phyloP scores from a whole-genome alignment of 331 rosid genomes.

The Dryas integrifolia region DNA sequence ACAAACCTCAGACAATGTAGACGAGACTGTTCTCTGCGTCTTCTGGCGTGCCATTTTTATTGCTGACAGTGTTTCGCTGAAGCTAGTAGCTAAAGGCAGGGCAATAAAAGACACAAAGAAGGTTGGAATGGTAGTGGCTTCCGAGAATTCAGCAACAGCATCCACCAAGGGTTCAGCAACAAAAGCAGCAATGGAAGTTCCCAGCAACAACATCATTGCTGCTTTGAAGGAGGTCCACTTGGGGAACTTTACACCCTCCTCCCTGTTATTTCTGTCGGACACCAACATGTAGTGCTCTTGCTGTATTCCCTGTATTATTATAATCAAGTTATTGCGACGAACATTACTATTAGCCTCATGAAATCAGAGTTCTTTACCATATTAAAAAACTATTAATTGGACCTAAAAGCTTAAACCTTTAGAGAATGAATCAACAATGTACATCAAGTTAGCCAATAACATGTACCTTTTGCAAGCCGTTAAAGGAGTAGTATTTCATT shows the following conservation, averaged over 20 bases:
- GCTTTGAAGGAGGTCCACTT: conserved; percentile 52
- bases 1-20: conserved; percentile 86
- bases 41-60: conserved; percentile 76
- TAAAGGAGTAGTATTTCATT: conserved; percentile 26
- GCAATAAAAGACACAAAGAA: conserved; percentile 81
- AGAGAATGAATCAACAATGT: no score
- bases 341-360: no score
- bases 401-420: no score
- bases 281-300: conserved; percentile 64
- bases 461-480: neutral
- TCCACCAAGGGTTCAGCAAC: conserved; percentile 86
- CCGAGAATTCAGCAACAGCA: conserved; percentile 75
- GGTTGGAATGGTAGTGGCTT: conserved; percentile 77
- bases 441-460: conserved; percentile 27
- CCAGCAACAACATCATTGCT: conserved; percentile 51
- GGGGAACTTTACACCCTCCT: conserved; percentile 31
- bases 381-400: no score
- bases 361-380: no score
- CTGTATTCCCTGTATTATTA: conserved; percentile 49
- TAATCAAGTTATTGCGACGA: conserved; percentile 8
- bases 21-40: conserved; percentile 66
- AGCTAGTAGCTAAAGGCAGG: conserved; percentile 82
- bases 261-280: conserved; percentile 44
- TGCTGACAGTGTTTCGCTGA: conserved; percentile 80
- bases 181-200: conserved; percentile 67